These are phyloP conservation scores for Aspergillus neotritici DNA, from an alignment of 2,329 filamentous ascomycete species.

Conservation along the genomic window DNA sequence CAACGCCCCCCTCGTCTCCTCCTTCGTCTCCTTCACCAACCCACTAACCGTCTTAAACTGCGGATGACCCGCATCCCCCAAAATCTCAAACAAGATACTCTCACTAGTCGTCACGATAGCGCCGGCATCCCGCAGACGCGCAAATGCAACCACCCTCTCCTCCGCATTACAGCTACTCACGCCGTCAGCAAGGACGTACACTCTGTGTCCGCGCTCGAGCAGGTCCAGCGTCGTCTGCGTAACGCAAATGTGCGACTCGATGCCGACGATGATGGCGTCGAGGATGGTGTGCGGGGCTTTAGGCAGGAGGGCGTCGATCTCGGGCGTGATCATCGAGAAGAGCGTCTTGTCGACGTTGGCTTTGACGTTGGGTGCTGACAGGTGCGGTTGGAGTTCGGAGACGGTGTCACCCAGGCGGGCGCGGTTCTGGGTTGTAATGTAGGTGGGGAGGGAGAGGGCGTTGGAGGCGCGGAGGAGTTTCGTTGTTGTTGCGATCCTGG, in stretches of 20 bases:
- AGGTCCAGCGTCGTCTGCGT: slow-evolving; percentile 87
- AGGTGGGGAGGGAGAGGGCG: slow-evolving; percentile 61
- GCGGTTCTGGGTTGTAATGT: slow-evolving; percentile 79
- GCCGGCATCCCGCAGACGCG: slow-evolving; percentile 67
- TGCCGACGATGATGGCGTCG: slow-evolving; percentile 75
- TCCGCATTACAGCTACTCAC: slow-evolving; percentile 81
- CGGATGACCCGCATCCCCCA: slow-evolving; percentile 70
- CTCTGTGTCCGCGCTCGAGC: slow-evolving; percentile 65
- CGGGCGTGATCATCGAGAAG: slow-evolving; percentile 81
- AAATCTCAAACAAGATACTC: slow-evolving; percentile 80
- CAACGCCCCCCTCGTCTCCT: slow-evolving; percentile 64
- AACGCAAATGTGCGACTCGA: slow-evolving; percentile 91
- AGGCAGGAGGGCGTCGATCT: slow-evolving; percentile 46
- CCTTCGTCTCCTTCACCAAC: slow-evolving; percentile 71
- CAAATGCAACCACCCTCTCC: slow-evolving; percentile 75
- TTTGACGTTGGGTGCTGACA: slow-evolving; percentile 41
- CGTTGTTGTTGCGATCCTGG: slow-evolving; percentile 58
- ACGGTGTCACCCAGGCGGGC: slow-evolving; percentile 75
- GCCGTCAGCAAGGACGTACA: slow-evolving; percentile 83
- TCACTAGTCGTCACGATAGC: slow-evolving; percentile 80
- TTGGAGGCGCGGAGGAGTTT: slow-evolving; percentile 61
- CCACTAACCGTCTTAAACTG: slow-evolving; percentile 67
- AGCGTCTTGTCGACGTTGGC: slow-evolving; percentile 73
- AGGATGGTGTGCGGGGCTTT: slow-evolving; percentile 35
- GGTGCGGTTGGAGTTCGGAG: slow-evolving; percentile 58